Conservation (phyloP, 768 basidiomycete species). For the Polyporus arcularius region DNA sequence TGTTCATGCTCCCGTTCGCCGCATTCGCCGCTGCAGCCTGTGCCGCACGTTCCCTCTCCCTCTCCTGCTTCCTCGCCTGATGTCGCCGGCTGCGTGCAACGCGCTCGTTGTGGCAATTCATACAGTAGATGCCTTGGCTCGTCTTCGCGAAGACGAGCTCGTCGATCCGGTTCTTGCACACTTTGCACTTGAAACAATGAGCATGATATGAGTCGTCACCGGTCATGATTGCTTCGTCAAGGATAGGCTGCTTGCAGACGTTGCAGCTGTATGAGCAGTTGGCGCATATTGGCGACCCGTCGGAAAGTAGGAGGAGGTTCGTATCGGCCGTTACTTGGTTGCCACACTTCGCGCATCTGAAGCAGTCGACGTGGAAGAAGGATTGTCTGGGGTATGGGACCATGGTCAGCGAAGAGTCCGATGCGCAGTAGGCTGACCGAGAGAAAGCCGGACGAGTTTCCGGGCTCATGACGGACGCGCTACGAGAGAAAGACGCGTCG, state of each 20-base stretch:
- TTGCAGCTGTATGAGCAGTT: constrained; percentile 96
- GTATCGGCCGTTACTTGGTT: constrained; percentile 95
- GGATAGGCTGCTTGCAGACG: constrained; percentile 90
- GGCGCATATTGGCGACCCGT: constrained; percentile 95
- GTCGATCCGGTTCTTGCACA: constrained; percentile 92
- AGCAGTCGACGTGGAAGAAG: constrained; percentile 93
- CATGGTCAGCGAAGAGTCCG: constrained; percentile 11
- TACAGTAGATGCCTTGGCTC: constrained; percentile 97
- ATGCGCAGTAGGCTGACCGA: too few species aligned
- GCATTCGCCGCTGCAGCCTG: constrained; percentile 24
- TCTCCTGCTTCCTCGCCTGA: constrained; percentile 69
- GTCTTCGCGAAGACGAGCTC: constrained; percentile 99
- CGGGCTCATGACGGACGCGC: too few species aligned
- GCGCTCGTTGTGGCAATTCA: constrained; percentile 97
- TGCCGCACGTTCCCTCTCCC: constrained; percentile 43
- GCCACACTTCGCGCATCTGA: constrained; percentile 95
- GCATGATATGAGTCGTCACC: constrained; percentile 99
- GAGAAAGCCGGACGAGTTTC: too few species aligned
- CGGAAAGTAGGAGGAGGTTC: constrained; percentile 93
- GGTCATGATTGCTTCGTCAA: constrained; percentile 99
- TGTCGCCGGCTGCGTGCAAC: constrained; percentile 92
- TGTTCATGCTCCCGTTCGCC: constrained; percentile 20
- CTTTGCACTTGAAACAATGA: constrained; percentile 97
- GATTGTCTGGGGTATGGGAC: constrained; percentile 61
- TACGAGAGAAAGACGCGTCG: too few species aligned